Base-by-base conservation (phyloP, 1,139 yeast genomes). In the Scheffersomyces insectosa region DNA sequence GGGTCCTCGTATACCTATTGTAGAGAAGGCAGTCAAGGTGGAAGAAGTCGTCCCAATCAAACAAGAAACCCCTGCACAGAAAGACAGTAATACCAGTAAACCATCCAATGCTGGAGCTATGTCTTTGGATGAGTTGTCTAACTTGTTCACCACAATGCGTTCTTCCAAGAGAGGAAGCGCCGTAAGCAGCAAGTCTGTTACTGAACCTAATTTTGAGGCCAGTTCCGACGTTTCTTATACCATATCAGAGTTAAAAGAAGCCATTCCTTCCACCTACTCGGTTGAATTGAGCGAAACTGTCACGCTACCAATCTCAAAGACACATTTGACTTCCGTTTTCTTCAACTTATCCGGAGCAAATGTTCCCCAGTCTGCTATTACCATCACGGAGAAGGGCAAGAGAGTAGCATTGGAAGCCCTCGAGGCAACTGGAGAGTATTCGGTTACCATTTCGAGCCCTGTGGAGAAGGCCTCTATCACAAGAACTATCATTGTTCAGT, bases 1-100 rank as follows among this genome's bases (percentile, higher is more conserved):
- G 45, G 76, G 78, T 6, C 85, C 88, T 38, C 71, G 73, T 42
- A 77, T 87, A 42, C 87, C 88, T 1, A 80, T 85, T 25, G 85
- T 81, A 12, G 72, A 75, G 45, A 48, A 59, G 49, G 36, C 51
- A 42, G n/a, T 20, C 20, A 42, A 44, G 33, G 37, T 46, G 20
- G 47, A 48, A 41, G 48, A 37, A 25, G 48, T 48, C 25, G 49
- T 44, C 13, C 34, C 41, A 12, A 44, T 38, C 9, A 45, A 43
- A 27, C 38, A 32, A 23, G 41, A 42, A 28, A 28, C 39, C 27
- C 45, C 38, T 29, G 39, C 47, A 5, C 36, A 42, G 30, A 36
- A 23, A n/a, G 37, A 39, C 28, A 30, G 37, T 8, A 28, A 38
- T n/a, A 16, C 37, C 14, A 15, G 40, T 11, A 41, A 41, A 11